Base-by-base conservation (phyloP, 306 rosid species). In the Dalbergia cochinchinensis region DNA sequence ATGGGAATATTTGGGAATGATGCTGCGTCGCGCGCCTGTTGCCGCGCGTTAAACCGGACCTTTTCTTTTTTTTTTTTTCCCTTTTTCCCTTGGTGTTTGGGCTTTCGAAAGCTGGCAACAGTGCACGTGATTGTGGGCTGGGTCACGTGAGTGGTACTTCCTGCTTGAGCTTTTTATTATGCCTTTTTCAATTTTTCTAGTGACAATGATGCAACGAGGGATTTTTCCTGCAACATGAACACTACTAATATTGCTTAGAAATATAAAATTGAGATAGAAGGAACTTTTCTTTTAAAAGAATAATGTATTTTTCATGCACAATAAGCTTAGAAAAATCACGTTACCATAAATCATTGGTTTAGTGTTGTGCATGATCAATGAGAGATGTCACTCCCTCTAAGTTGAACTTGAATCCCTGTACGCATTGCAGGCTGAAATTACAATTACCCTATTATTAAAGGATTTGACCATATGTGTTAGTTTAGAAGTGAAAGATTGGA, bases 51-150 rank as follows among this genome's bases (percentile, higher is more conserved):
- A 20, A 15, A 76, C 79, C 79, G 75, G 50, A 58, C 34, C 9
- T 62, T n/a, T 19, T 4, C 41, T 4, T 13, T 12, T 62, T n/a
- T 19, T 0, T n/a, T n/a, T n/a, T n/a, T n/a, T n/a, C n/a, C n/a
- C n/a, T n/a, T n/a, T n/a, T n/a, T 20, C 31, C 31, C 41, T 4
- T 13, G 5, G 47, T 62, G 60, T 45, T 44, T 34, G 37, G 66
- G 44, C 15, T 65, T 19, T 14, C 8, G 80, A 65, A 60, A 72
- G 63, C 5, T 64, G 75, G 65, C 11, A 13, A 74, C 57, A 7
- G 57, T 63, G 85, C 87, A 80, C 83, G 81, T 88, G 91, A 80
- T 37, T 8, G 35, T 37, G 44, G 67, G 72, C 18, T 39, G 79
- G 22, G 47, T 76, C 85, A 82, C 12, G 86, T 84, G 60, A 54